Conservation (phyloP, 2,329 filamentous ascomycete species). For the Aureobasidium sp. region DNA sequence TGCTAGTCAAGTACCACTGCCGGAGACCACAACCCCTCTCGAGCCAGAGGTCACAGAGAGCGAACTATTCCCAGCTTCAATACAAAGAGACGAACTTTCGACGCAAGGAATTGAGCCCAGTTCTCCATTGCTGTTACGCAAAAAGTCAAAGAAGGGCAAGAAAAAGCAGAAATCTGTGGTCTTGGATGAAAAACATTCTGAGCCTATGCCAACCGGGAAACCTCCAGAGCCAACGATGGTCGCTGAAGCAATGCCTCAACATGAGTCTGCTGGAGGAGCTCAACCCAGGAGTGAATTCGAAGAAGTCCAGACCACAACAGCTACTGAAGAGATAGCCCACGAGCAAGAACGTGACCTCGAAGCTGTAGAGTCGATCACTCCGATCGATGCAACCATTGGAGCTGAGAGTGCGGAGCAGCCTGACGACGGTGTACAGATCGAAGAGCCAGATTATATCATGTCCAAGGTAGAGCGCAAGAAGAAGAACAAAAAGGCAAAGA, state of each 20-base stretch:
- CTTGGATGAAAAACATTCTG: background rate
- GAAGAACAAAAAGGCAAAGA: conserved; percentile 24
- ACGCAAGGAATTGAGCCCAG: background rate
- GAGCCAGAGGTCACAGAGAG: background rate
- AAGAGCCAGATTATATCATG: background rate
- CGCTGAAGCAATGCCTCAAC: background rate
- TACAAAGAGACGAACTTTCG: background rate
- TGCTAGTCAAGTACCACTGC: background rate
- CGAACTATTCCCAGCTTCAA: background rate
- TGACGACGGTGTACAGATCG: background rate
- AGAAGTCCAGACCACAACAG: background rate
- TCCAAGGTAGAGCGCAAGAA: conserved; percentile 18
- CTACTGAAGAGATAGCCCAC: background rate
- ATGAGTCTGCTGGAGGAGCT: background rate
- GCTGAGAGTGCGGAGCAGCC: background rate
- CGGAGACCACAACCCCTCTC: background rate
- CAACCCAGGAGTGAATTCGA: background rate
- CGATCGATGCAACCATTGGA: too few relatives aligned
- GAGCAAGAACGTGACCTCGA: background rate
- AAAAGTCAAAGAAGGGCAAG: conserved; percentile 15
- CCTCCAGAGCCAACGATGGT: background rate
- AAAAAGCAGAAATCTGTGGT: conserved; percentile 13
- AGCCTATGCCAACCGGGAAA: background rate
- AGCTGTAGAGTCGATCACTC: too few relatives aligned
- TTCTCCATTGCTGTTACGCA: conserved; percentile 3